Conservation (phyloP, 176 grass and related monocot genomes). For the Tuctoria greenei region DNA sequence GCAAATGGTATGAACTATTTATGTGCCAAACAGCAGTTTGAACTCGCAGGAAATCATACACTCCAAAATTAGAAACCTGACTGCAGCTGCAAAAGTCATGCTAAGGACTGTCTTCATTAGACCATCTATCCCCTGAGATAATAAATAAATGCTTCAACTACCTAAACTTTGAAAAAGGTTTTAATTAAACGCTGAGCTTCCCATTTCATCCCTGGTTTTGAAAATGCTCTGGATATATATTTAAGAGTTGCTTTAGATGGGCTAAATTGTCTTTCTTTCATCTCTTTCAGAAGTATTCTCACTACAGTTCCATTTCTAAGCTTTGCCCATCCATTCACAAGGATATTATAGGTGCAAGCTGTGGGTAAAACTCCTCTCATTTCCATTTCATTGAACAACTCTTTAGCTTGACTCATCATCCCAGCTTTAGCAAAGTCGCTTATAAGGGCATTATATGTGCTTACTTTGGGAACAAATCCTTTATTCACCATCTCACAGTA, state of each 20-base stretch:
- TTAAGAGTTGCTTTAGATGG: constrained; percentile 64
- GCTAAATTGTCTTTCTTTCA: constrained; percentile 72
- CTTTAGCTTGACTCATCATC: constrained; percentile 95
- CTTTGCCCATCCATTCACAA: constrained; percentile 85
- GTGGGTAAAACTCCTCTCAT: constrained; percentile 61
- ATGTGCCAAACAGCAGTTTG: not conserved
- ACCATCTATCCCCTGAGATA: constrained; percentile 11
- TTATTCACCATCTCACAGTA: constrained; percentile 87
- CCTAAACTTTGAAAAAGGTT: constrained; percentile 54
- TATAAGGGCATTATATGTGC: constrained; percentile 89
- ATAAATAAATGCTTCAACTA: constrained; percentile 24
- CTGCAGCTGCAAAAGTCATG: not conserved
- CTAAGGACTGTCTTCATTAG: constrained; percentile 18
- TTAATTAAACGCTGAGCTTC: constrained; percentile 61
- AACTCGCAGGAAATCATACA: not conserved
- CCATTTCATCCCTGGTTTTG: constrained; percentile 57
- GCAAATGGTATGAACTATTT: not conserved
- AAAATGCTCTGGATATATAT: constrained; percentile 76
- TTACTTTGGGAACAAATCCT: constrained; percentile 89
- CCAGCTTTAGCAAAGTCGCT: constrained; percentile 63
- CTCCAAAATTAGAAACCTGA: not conserved
- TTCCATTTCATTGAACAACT: constrained; percentile 80
- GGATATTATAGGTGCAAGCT: constrained; percentile 77
- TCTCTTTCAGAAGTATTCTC: constrained; percentile 73
- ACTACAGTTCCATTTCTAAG: constrained; percentile 71